phyloP scores from a whole-genome alignment of 1,284 basidiomycete species.

The Marasmius fiardii region DNA sequence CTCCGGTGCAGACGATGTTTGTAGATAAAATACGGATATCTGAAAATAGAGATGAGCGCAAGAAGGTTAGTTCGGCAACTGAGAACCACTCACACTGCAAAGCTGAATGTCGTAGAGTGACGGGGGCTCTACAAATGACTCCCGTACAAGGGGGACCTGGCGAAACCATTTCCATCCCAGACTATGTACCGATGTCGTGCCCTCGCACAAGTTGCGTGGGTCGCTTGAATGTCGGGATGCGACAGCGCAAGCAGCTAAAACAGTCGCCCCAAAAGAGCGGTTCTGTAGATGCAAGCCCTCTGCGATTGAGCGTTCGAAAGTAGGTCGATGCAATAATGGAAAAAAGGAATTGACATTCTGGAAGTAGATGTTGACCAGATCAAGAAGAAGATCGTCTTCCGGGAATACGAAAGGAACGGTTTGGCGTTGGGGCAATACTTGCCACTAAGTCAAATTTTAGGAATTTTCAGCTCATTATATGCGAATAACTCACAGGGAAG shows the following conservation, averaged over 20 bases:
- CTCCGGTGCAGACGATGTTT: constrained; percentile 50
- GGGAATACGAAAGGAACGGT: constrained; percentile 23
- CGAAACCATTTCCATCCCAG: constrained; percentile 49
- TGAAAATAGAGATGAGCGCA: too few species aligned
- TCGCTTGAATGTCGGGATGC: constrained; percentile 46
- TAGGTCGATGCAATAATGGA: constrained; percentile 42
- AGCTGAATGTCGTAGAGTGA: constrained; percentile 2
- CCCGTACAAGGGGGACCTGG: not conserved
- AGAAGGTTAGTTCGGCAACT: too few species aligned
- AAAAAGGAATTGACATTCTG: constrained; percentile 31
- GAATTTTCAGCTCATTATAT: not conserved
- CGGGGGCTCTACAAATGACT: not conserved
- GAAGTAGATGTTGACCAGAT: constrained; percentile 47
- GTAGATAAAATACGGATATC: constrained; percentile 40
- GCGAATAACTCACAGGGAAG: constrained; percentile 6
- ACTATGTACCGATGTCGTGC: constrained; percentile 27
- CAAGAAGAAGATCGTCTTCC: constrained; percentile 31
- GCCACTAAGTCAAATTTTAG: too few species aligned
- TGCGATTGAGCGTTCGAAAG: constrained; percentile 39
- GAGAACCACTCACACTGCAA: constrained; percentile 3
- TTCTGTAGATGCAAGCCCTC: constrained; percentile 35
- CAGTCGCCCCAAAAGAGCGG: constrained; percentile 39
- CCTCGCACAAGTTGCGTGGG: constrained; percentile 34
- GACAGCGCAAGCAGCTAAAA: constrained; percentile 45
- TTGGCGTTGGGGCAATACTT: constrained; percentile 5